Evolutionary conservation across 805 yeast species (phyloP).

Genomic region (Candida boidinii): DNA sequence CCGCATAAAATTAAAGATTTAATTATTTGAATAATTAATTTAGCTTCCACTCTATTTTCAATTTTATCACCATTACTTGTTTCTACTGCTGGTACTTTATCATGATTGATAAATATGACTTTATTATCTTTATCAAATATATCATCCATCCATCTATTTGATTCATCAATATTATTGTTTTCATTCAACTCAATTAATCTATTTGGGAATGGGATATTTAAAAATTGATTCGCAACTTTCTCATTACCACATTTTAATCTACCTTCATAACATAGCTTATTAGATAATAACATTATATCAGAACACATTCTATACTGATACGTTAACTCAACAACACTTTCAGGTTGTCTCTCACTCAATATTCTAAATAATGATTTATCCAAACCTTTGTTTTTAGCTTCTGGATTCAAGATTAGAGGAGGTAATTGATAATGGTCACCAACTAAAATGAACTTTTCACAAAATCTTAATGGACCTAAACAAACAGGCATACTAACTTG

Average conservation of each 20-base stretch:
- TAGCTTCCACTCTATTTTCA: slow-evolving; percentile 68
- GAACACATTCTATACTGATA: slow-evolving; percentile 89
- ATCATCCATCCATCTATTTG: slow-evolving; percentile 43
- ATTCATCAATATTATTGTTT: slow-evolving; percentile 5
- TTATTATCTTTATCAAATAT: slow-evolving; percentile 45
- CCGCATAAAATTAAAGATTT: slow-evolving; percentile 53
- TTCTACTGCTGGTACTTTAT: slow-evolving; percentile 52
- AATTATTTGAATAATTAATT: slow-evolving; percentile 52
- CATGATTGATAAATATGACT: slow-evolving; percentile 80
- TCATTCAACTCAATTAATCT: slow-evolving; percentile 11
- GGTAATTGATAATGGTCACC: slow-evolving; percentile 95
- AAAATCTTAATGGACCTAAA: slow-evolving; percentile 75
- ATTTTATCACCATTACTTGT: slow-evolving; percentile 52
- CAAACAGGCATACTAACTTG: slow-evolving; percentile 90
- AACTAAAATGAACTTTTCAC: slow-evolving; percentile 79
- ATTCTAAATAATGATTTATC: slow-evolving; percentile 70
- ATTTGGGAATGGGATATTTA: slow-evolving; percentile 38
- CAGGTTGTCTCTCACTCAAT: slow-evolving; percentile 66
- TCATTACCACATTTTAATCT: slow-evolving; percentile 67
- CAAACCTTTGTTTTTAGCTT: slow-evolving; percentile 58
- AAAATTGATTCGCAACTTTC: slow-evolving; percentile 48
- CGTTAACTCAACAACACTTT: slow-evolving; percentile 65
- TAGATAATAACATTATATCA: slow-evolving; percentile 80
- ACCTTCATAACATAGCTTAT: slow-evolving; percentile 69
- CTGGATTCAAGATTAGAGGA: slow-evolving; percentile 67